Evolutionary conservation across 768 basidiomycete species (phyloP).

Genomic region (Calocybe gangraenosa): DNA sequence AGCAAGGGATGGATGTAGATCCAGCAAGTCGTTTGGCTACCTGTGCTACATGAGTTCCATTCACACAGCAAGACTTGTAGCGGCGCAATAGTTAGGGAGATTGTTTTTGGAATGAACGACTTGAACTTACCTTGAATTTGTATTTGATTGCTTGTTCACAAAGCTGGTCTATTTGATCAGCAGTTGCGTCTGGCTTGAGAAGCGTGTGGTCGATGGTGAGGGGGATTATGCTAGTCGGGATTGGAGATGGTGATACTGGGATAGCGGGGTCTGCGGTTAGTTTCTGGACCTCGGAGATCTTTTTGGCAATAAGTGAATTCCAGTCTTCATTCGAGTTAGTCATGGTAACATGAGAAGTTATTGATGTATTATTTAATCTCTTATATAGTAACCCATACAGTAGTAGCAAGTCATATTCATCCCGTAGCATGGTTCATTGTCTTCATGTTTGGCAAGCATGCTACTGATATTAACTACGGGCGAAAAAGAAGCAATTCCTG

Average conservation of each 20-base stretch:
- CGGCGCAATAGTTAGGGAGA: background rate
- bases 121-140: constrained; percentile 39
- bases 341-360: too few relatives aligned
- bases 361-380: too few relatives aligned
- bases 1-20: constrained; percentile 36
- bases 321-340: constrained; percentile 29
- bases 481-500: too few relatives aligned
- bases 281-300: constrained; percentile 25
- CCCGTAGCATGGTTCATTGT: too few relatives aligned
- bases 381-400: too few relatives aligned
- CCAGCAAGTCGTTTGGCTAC: constrained; percentile 35
- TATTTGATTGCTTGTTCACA: constrained; percentile 45
- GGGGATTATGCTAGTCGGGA: constrained; percentile 21
- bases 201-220: constrained; percentile 45
- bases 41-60: constrained; percentile 38
- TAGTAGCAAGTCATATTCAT: too few relatives aligned
- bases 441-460: too few relatives aligned
- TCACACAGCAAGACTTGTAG: constrained; percentile 47
- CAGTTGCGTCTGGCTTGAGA: constrained; percentile 45
- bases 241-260: background rate
- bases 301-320: constrained; percentile 23
- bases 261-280: constrained; percentile 10
- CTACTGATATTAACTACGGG: too few relatives aligned
- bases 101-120: background rate
- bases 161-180: constrained; percentile 38